phyloP scores from a whole-genome alignment of 2,329 filamentous ascomycete genomes.

The Colletotrichum acutatum region DNA sequence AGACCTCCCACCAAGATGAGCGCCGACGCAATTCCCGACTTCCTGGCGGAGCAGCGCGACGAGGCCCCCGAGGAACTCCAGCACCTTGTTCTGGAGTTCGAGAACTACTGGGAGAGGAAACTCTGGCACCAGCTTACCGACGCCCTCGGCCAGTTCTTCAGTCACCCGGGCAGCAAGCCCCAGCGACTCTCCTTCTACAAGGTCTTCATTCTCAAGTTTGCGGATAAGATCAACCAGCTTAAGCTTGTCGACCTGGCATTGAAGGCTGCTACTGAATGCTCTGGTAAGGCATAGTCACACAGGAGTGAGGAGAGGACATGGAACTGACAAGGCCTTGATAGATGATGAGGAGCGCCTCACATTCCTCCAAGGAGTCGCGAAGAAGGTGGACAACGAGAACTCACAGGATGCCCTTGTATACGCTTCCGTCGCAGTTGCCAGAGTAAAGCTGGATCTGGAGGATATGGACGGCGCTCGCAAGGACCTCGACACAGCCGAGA shows the following conservation, averaged over 20 bases:
- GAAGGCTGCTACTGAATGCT: slow-evolving; percentile 86
- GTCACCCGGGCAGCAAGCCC: slow-evolving; percentile 79
- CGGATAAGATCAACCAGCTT: slow-evolving; percentile 98
- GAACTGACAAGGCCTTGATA: slow-evolving; percentile 49
- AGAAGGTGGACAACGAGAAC: slow-evolving; percentile 90
- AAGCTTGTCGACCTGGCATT: slow-evolving; percentile 94
- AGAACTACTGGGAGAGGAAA: slow-evolving; percentile 98
- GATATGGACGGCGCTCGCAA: slow-evolving; percentile 86
- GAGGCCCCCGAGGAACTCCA: slow-evolving; percentile 88
- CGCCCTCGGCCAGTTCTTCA: slow-evolving; percentile 88
- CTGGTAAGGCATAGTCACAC: slow-evolving; percentile 61
- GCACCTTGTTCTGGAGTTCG: slow-evolving; percentile 88
- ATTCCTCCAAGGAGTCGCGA: slow-evolving; percentile 85
- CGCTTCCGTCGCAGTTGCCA: slow-evolving; percentile 89
- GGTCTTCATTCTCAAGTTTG: slow-evolving; percentile 94
- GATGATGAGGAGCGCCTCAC: slow-evolving; percentile 87
- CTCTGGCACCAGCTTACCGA: slow-evolving; percentile 99
- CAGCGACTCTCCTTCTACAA: slow-evolving; percentile 94
- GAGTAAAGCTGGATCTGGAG: slow-evolving; percentile 83
- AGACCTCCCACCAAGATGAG: slow-evolving; percentile 68
- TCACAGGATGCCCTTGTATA: slow-evolving; percentile 97
- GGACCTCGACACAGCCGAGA: slow-evolving; percentile 88
- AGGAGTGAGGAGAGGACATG: not conserved
- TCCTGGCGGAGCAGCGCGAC: slow-evolving; percentile 91
- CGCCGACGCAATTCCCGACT: slow-evolving; percentile 88